Evolutionary conservation across 495 filamentous ascomycete species (phyloP), one percentile per base, ranked within the genome.

Genomic region (Aspergillus ostianus): DNA sequence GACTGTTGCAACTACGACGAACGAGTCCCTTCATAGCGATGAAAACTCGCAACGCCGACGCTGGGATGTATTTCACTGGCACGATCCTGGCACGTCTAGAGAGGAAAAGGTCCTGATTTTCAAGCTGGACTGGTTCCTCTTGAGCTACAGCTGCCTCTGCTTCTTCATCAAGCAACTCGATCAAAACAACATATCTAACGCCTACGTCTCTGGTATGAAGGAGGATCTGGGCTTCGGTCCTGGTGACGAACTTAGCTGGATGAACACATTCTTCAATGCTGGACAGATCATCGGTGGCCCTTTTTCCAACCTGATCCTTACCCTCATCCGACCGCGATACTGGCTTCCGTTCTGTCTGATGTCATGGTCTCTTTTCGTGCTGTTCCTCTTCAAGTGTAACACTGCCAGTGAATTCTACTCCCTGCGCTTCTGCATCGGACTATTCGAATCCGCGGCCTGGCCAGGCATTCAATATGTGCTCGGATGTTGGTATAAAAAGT

Each of bases 121-220:
- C 55, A 65, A 65, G 26, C 58, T 65, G 0, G 58, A 61, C 51
- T 61, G 50, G 50, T 60, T 60, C 23, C 54, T 65, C 17, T 55
- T 65, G 15, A 61, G 55, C 23, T 61, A 56, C 41, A 56, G 51
- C 19, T 61, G 55, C 44, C 36, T 65, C 3, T 53, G 58, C 15
- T 61, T 56, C 41, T 65, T 65, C 47, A 59, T 65, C 36, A 65
- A 65, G 23, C 47, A 65, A 4, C 44, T 65, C 13, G 63, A 65
- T 20, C 47, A 53, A 15, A 58, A 47, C 36, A 65, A 65, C 61
- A 61, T 86, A 9, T 70, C 73, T 58, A 85, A 85, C 76, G 84
- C 85, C 51, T 86, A 85, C 64, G 82, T 86, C 29, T 81, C 80
- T 2, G 85, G 85, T 6, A 85, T 88, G 84, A 81, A 81, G 57